These are phyloP conservation scores for Carex littledalei DNA, from an alignment of 176 grass and related monocot genomes.

Conservation along the genomic window DNA sequence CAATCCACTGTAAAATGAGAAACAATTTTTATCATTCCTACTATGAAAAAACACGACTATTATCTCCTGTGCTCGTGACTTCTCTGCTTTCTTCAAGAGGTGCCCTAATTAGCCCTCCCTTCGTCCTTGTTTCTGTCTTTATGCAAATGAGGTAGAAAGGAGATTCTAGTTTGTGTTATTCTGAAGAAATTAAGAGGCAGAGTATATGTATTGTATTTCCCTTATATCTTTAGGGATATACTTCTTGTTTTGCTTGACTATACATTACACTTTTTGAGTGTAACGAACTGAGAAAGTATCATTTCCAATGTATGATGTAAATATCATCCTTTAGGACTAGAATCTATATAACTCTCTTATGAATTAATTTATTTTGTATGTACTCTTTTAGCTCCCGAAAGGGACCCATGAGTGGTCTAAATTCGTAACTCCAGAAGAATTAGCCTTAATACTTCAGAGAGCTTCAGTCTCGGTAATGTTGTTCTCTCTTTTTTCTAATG, in stretches of 20 bases:
- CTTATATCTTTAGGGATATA: background rate
- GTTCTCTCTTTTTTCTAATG: background rate
- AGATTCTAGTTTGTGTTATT: background rate
- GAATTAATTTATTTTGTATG: slow-evolving; percentile 20
- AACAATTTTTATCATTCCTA: background rate
- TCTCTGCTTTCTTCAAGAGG: background rate
- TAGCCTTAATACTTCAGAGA: slow-evolving; percentile 61
- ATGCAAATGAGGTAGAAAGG: background rate
- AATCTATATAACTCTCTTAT: slow-evolving; percentile 4
- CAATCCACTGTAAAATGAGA: background rate
- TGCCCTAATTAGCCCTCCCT: background rate
- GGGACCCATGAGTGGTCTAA: slow-evolving; percentile 92
- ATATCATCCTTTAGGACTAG: background rate
- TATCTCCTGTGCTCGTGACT: background rate
- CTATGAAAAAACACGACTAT: background rate
- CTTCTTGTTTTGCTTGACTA: background rate
- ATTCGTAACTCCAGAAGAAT: slow-evolving; percentile 77
- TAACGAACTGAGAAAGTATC: background rate
- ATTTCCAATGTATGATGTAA: background rate
- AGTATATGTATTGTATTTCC: background rate
- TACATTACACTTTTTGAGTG: background rate
- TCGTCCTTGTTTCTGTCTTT: too few relatives aligned
- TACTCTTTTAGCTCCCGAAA: slow-evolving; percentile 64
- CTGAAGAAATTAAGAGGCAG: background rate
- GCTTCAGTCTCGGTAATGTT: slow-evolving; percentile 70